These are phyloP conservation scores for Metschnikowia peoriensis DNA, from an alignment of 805 yeast genomes.

Conservation along the genomic window DNA sequence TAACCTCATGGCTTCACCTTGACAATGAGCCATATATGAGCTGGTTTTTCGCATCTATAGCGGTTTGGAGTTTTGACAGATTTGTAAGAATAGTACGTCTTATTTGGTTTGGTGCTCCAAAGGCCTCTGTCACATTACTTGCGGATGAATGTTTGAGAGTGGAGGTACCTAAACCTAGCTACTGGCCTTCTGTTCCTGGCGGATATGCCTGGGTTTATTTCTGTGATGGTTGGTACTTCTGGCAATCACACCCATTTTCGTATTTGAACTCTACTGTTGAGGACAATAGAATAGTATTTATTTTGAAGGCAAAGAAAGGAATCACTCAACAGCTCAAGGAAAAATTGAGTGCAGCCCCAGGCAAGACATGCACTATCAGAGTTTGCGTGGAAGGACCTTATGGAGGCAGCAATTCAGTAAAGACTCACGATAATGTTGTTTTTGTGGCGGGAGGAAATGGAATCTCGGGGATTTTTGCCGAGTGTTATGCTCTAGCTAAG, in stretches of 20 bases:
- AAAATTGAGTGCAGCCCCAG: constrained; percentile 27
- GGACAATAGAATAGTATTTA: constrained; percentile 26
- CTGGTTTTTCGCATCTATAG: constrained; percentile 15
- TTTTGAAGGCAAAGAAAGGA: constrained; percentile 39
- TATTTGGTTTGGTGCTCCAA: constrained; percentile 33
- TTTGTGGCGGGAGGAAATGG: constrained; percentile 77
- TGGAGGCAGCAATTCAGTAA: constrained; percentile 51
- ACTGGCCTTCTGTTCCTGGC: constrained; percentile 40
- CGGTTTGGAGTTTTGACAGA: constrained; percentile 38
- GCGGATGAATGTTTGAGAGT: constrained; percentile 40
- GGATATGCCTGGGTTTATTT: constrained; percentile 43
- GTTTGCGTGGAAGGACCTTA: constrained; percentile 67
- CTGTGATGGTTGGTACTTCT: constrained; percentile 31
- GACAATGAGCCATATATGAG: constrained; percentile 11
- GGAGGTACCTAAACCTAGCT: constrained; percentile 32
- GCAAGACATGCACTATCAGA: constrained; percentile 26
- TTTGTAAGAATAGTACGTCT: constrained; percentile 25
- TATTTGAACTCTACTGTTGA: constrained; percentile 22
- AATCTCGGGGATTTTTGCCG: constrained; percentile 54
- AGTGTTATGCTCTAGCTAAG: constrained; percentile 33
- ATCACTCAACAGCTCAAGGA: constrained; percentile 33
- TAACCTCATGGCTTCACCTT: constrained; percentile 18
- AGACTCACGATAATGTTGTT: constrained; percentile 51
- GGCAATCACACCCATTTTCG: constrained; percentile 46
- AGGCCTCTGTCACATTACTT: constrained; percentile 28